These are phyloP conservation scores for Climacium dendroides DNA, from an alignment of 225 moss, liverwort and hornwort genomes.

Conservation along the genomic window DNA sequence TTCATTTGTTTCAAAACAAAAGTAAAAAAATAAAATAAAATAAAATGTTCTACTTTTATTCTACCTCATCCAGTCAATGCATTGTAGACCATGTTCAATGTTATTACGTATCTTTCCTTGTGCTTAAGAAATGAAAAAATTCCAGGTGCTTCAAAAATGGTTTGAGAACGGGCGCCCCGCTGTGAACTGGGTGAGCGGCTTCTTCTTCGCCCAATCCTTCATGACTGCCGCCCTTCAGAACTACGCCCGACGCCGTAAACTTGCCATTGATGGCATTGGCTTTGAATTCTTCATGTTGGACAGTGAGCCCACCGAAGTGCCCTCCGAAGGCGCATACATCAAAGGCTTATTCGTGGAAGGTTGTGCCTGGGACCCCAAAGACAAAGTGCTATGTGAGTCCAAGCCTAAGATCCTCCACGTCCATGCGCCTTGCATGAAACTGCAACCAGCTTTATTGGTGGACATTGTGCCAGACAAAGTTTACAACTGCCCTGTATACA, in stretches of 20 bases:
- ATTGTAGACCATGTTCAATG: background rate
- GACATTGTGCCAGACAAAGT: conserved; percentile 53
- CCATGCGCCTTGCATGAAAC: conserved; percentile 43
- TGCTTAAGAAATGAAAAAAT: background rate
- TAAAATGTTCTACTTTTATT: background rate
- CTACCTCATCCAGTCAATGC: background rate
- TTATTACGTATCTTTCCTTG: background rate
- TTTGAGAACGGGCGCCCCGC: conserved; percentile 57
- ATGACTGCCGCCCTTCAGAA: conserved; percentile 95
- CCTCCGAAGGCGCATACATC: conserved; percentile 67
- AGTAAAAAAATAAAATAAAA: too few relatives aligned
- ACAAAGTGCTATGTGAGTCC: conserved; percentile 66
- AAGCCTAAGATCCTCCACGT: conserved; percentile 71
- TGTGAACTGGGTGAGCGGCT: conserved; percentile 79
- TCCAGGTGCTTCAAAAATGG: conserved; percentile 58
- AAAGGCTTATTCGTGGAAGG: conserved; percentile 71
- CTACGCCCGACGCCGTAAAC: conserved; percentile 52
- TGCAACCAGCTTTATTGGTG: conserved; percentile 44
- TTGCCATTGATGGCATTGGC: conserved; percentile 87
- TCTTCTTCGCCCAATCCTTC: conserved; percentile 97
- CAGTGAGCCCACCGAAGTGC: conserved; percentile 27
- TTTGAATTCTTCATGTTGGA: conserved; percentile 71
- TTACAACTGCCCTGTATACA: conserved; percentile 78
- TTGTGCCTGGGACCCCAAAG: conserved; percentile 52
- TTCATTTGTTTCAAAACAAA: too few relatives aligned